A percentile compares a stretch with the other conserved stretches of the same genome.
Conservation (phyloP, 495 filamentous ascomycete species). For the Amniculicola lignicola region DNA sequence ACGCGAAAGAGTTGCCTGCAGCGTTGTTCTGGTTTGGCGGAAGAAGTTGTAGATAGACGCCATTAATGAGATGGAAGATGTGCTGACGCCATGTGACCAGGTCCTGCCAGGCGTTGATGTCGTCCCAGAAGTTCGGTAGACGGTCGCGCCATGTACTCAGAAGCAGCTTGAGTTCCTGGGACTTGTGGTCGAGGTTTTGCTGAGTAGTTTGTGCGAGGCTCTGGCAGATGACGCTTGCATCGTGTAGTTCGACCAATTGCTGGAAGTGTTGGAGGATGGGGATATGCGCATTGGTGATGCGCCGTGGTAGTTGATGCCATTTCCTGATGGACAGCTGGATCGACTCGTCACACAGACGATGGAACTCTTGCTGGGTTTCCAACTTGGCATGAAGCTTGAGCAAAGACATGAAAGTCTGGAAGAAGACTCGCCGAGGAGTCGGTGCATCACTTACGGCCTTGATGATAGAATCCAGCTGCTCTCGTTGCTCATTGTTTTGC, state of each 20-base stretch:
- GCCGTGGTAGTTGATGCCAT: conserved; percentile 93
- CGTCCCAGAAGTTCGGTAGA: conserved; percentile 96
- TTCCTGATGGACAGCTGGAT: conserved; percentile 95
- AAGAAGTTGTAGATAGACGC: conserved; percentile 81
- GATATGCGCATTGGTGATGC: conserved; percentile 92
- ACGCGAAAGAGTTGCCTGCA: conserved; percentile 84
- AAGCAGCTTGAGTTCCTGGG: conserved; percentile 89
- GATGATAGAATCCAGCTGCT: conserved; percentile 84
- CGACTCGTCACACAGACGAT: conserved; percentile 85
- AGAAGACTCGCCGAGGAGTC: conserved; percentile 88
- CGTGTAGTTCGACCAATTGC: conserved; percentile 95
- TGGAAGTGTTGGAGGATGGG: conserved; percentile 97
- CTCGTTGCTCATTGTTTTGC: conserved; percentile 77
- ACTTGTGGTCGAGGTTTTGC: conserved; percentile 85
- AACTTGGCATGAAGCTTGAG: conserved; percentile 88
- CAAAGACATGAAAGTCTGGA: conserved; percentile 95
- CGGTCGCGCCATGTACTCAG: conserved; percentile 94
- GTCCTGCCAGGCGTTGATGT: conserved; percentile 99
- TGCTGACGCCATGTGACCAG: conserved; percentile 98
- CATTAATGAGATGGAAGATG: conserved; percentile 96
- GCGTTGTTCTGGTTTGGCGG: conserved; percentile 76
- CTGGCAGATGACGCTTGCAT: conserved; percentile 90
- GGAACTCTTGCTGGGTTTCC: conserved; percentile 77
- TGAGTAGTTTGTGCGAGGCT: conserved; percentile 83
- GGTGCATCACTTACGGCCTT: conserved; percentile 96